A percentile compares a stretch with the other conserved stretches of the same genome.
These are phyloP conservation scores for Fusarium odoratissimum DNA, from an alignment of 2,329 filamentous ascomycete species.

Conservation along the genomic window DNA sequence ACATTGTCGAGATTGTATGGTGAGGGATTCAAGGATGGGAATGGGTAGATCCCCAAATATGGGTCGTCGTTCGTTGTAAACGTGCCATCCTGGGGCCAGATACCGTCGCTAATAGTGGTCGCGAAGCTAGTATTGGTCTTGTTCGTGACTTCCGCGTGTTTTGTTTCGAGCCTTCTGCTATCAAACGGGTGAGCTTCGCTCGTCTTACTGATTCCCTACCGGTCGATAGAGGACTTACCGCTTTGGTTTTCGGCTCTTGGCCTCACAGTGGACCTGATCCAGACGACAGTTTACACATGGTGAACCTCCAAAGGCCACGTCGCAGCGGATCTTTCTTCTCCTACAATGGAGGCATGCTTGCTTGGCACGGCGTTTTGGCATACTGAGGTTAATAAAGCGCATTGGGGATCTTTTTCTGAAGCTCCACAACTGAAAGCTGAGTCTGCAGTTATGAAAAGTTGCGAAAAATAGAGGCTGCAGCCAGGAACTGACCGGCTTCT, in stretches of 20 bases:
- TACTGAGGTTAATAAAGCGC: not conserved
- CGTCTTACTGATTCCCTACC: not conserved
- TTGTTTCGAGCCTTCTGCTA: not conserved
- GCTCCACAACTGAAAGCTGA: not conserved
- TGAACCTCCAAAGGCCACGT: not conserved
- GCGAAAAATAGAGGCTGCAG: not conserved
- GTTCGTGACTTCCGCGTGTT: not conserved
- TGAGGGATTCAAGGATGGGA: not conserved
- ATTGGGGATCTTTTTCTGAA: not conserved
- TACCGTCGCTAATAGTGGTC: accelerated
- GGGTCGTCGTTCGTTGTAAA: too few species aligned
- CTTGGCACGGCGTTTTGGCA: not conserved
- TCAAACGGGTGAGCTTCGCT: not conserved
- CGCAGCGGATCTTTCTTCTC: not conserved
- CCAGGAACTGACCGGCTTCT: too few species aligned
- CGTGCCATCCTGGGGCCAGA: not conserved
- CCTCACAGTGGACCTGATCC: not conserved
- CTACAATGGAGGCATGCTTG: not conserved
- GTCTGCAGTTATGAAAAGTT: not conserved
- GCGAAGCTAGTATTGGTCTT: not conserved
- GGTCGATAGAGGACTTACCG: not conserved
- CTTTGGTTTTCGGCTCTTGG: not conserved
- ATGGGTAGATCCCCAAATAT: not conserved
- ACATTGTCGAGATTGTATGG: not conserved
- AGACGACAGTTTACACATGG: not conserved